phyloP scores from a whole-genome alignment of 768 basidiomycete species.

The Clitopilus passeckerianus region DNA sequence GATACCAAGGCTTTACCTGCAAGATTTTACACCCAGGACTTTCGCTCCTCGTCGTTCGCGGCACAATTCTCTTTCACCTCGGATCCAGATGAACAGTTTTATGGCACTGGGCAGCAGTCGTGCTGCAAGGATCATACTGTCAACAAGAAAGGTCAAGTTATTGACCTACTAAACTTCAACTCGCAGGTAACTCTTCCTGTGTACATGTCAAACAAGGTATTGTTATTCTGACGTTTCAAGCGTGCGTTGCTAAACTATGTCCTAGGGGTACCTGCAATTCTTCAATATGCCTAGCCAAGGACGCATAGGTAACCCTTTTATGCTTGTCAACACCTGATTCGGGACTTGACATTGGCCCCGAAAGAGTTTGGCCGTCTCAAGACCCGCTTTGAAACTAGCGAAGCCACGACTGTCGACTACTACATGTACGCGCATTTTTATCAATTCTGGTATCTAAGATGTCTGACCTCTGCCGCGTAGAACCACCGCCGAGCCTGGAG shows the following conservation, averaged over 20 bases:
- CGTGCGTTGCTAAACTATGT: background rate
- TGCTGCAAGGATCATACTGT: constrained; percentile 30
- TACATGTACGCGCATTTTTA: constrained; percentile 19
- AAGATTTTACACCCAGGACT: constrained; percentile 26
- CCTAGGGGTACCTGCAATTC: constrained; percentile 29
- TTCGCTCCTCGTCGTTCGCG: constrained; percentile 22
- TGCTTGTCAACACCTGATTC: background rate
- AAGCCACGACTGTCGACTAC: constrained; percentile 29
- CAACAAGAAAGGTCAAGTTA: constrained; percentile 33
- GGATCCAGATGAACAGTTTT: constrained; percentile 28
- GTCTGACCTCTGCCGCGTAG: constrained; percentile 9
- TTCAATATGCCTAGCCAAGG: constrained; percentile 32
- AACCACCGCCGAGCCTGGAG: constrained; percentile 27
- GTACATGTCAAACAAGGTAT: constrained; percentile 32
- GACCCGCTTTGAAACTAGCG: constrained; percentile 25
- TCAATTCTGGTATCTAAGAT: background rate
- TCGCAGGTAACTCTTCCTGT: constrained; percentile 29
- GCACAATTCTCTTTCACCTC: constrained; percentile 26
- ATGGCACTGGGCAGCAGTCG: constrained; percentile 30
- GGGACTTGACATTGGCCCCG: background rate
- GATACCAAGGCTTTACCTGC: constrained; percentile 24
- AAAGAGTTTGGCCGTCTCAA: constrained; percentile 25
- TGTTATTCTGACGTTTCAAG: background rate
- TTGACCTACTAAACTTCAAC: constrained; percentile 31
- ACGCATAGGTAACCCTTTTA: constrained; percentile 22